phyloP scores from a whole-genome alignment of 179 eudicot species.

The Dionaea muscipula region DNA sequence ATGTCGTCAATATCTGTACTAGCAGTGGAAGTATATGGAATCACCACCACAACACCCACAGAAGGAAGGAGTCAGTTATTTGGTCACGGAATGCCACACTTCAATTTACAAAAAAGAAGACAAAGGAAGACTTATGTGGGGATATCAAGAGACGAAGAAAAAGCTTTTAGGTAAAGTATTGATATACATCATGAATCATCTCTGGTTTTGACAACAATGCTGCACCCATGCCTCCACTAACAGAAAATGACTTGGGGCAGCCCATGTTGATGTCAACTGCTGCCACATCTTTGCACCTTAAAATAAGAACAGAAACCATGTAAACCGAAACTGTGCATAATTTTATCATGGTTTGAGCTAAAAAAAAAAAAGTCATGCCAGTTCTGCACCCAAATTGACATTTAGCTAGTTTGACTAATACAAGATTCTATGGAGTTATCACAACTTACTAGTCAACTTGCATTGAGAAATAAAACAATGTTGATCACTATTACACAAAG shows the following conservation, averaged over 20 bases:
- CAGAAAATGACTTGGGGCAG: conserved; percentile 79
- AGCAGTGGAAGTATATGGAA: conserved; percentile 2
- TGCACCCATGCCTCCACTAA: conserved; percentile 96
- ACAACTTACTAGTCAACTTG: too few relatives aligned
- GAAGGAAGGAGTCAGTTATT: neutral
- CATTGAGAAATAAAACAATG: too few relatives aligned
- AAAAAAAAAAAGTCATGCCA: too few relatives aligned
- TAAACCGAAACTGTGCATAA: too few relatives aligned
- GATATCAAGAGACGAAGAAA: neutral
- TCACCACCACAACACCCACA: conserved; percentile 4
- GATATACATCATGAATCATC: conserved; percentile 73
- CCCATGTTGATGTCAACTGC: conserved; percentile 92
- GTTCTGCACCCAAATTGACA: too few relatives aligned
- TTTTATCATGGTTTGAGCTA: too few relatives aligned
- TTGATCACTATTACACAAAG: too few relatives aligned
- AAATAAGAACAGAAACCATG: conserved; percentile 6
- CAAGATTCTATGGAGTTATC: too few relatives aligned
- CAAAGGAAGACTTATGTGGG: neutral
- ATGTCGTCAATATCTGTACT: conserved; percentile 63
- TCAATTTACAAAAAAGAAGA: neutral
- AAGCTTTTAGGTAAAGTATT: neutral
- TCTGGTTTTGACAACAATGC: conserved; percentile 75
- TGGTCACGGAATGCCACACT: too few relatives aligned
- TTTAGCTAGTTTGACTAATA: too few relatives aligned
- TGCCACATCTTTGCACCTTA: conserved; percentile 79